Conservation (phyloP, 768 basidiomycete species). For the Neoboletus brunneissimus region DNA sequence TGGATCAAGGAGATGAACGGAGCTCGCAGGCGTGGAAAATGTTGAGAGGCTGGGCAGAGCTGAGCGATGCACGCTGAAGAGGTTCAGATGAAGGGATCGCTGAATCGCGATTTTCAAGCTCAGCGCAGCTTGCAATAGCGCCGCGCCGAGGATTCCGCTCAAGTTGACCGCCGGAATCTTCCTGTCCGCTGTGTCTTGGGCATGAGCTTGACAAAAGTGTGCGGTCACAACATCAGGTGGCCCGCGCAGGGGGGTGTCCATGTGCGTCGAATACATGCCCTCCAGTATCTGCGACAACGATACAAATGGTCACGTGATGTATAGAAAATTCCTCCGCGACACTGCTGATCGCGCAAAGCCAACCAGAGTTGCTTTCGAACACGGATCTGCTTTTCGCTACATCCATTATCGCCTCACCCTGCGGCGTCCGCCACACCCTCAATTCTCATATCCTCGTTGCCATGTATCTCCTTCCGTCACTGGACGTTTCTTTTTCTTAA, state of each 20-base stretch:
- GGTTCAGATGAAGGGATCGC: background rate
- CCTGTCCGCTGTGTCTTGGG: background rate
- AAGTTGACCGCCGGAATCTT: conserved; percentile 10
- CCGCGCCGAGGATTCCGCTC: conserved; percentile 21
- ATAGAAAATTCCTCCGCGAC: conserved; percentile 1
- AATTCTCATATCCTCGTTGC: conserved; percentile 20
- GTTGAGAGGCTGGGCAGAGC: background rate
- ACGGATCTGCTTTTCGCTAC: conserved; percentile 15
- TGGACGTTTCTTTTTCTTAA: conserved; percentile 25
- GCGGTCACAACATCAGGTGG: background rate
- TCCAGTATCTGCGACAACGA: background rate
- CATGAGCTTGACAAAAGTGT: background rate
- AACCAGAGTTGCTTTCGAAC: background rate
- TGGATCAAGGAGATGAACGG: conserved; percentile 7
- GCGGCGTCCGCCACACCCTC: conserved; percentile 26
- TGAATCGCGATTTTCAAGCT: conserved; percentile 21
- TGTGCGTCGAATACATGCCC: background rate
- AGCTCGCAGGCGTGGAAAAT: background rate
- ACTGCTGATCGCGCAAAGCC: conserved; percentile 2
- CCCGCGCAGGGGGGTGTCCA: background rate
- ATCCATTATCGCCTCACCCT: conserved; percentile 12
- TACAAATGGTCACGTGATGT: background rate
- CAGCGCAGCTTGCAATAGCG: conserved; percentile 10
- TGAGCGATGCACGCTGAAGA: background rate
- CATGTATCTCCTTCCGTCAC: conserved; percentile 18